Percentiles rank a stretch among this genome's conserved stretches.
phyloP scores from a whole-genome alignment of 306 rosid genomes.

The Parietaria judaica region DNA sequence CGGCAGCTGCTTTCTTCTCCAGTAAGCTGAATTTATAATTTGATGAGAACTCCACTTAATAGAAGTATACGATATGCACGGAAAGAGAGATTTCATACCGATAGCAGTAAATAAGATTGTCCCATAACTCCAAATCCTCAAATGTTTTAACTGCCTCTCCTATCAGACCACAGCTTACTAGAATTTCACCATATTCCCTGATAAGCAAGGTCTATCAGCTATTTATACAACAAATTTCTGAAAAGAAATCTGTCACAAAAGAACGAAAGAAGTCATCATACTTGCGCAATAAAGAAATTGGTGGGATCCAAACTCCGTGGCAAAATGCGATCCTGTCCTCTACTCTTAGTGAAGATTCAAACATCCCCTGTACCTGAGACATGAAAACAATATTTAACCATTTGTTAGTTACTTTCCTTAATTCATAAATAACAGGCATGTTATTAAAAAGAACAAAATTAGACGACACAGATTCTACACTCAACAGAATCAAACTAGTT shows the following conservation, averaged over 20 bases:
- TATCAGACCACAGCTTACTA: conserved; percentile 80
- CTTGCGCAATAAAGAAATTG: conserved; percentile 81
- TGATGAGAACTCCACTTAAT: conserved; percentile 16
- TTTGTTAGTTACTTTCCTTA: background rate
- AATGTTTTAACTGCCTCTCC: conserved; percentile 84
- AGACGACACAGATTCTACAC: background rate
- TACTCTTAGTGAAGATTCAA: conserved; percentile 53
- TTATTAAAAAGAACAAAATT: background rate
- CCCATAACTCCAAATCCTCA: conserved; percentile 97
- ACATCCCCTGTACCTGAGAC: conserved; percentile 61
- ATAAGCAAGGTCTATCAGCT: conserved; percentile 10
- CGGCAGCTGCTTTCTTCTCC: conserved; percentile 96
- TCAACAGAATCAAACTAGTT: background rate
- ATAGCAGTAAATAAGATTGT: conserved; percentile 78
- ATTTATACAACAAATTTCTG: background rate
- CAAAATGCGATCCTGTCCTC: conserved; percentile 56
- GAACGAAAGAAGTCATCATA: conserved; percentile 27
- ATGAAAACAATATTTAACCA: conserved; percentile 2
- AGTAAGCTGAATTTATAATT: conserved; percentile 43
- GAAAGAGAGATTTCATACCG: conserved; percentile 38
- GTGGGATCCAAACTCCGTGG: conserved; percentile 56
- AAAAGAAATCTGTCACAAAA: conserved; percentile 1
- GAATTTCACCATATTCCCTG: conserved; percentile 89
- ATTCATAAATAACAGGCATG: background rate
- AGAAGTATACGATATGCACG: background rate